phyloP scores from a whole-genome alignment of 139 green algal genomes.

The Chlorella sp. region DNA sequence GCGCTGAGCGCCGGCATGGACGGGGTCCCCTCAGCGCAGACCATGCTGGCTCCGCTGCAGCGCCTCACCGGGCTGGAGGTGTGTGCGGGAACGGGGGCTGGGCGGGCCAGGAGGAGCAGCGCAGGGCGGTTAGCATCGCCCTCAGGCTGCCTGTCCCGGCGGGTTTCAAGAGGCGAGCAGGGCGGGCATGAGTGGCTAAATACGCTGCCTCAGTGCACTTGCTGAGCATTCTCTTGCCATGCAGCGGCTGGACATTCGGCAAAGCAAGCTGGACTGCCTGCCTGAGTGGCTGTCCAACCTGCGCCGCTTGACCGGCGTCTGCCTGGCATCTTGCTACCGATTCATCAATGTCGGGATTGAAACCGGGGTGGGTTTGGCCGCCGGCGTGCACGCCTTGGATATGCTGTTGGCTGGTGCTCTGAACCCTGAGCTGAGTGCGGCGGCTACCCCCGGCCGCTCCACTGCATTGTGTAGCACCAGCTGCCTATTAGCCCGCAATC shows the following conservation, averaged over 20 bases:
- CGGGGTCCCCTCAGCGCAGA: background rate
- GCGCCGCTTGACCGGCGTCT: background rate
- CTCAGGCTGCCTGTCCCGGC: background rate
- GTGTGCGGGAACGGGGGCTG: background rate
- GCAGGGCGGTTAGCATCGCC: background rate
- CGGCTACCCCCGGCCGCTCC: too few species aligned
- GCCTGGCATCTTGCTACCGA: background rate
- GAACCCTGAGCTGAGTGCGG: too few species aligned
- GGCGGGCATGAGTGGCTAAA: too few species aligned
- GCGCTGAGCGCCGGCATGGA: background rate
- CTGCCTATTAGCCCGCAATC: too few species aligned
- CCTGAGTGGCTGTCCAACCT: background rate
- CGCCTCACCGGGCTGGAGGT: background rate
- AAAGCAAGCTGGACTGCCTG: background rate
- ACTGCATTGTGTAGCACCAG: too few species aligned
- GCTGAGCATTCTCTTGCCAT: background rate
- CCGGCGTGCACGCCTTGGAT: too few species aligned
- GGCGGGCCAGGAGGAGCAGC: background rate
- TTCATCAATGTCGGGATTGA: too few species aligned
- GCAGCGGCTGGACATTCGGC: background rate
- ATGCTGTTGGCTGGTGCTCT: too few species aligned
- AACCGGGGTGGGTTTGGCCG: too few species aligned
- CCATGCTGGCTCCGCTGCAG: background rate
- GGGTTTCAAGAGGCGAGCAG: too few species aligned
- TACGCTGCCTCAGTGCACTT: too few species aligned